Evolutionary conservation across 2,329 filamentous ascomycete genomes (phyloP).

Genomic region (Cytospora paraplurivora): DNA sequence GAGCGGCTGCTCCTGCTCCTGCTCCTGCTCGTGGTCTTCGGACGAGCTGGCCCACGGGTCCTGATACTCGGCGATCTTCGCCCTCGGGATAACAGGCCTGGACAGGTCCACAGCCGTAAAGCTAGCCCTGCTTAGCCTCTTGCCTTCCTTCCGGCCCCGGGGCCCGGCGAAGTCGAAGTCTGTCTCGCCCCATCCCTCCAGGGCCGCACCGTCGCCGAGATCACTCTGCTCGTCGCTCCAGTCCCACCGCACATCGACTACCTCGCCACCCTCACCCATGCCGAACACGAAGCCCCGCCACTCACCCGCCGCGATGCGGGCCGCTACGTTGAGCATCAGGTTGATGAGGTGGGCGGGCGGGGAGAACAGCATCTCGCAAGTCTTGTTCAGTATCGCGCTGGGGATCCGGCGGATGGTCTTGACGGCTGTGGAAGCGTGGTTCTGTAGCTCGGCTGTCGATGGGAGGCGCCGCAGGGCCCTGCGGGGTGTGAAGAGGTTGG

Average conservation of each 20-base stretch:
- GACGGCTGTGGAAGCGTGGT: constrained; percentile 42
- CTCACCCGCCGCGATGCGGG: constrained; percentile 67
- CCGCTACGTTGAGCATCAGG: constrained; percentile 80
- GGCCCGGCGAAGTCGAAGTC: constrained; percentile 43
- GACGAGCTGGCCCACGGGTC: constrained; percentile 29
- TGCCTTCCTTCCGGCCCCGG: constrained; percentile 28
- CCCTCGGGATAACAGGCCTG: constrained; percentile 23
- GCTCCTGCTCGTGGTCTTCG: constrained; percentile 18
- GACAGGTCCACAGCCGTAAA: constrained; percentile 28
- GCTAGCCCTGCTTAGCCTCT: constrained; percentile 22
- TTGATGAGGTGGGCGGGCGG: constrained; percentile 79
- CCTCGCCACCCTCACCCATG: constrained; percentile 54
- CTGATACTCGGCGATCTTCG: constrained; percentile 25
- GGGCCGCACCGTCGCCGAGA: constrained; percentile 49
- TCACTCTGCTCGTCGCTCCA: constrained; percentile 48
- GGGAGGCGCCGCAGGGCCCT: constrained; percentile 30
- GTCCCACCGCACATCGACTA: constrained; percentile 63
- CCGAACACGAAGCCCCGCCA: constrained; percentile 64
- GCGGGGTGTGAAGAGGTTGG: constrained; percentile 63
- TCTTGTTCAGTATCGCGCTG: constrained; percentile 72
- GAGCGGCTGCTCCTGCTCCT: neutral
- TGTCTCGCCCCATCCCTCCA: constrained; percentile 53
- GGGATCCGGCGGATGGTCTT: constrained; percentile 56
- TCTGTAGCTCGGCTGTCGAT: constrained; percentile 19
- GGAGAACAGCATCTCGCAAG: constrained; percentile 73